Conservation (phyloP, 2,329 filamentous ascomycete genomes). For the Lasiodiplodia gonubiensis region DNA sequence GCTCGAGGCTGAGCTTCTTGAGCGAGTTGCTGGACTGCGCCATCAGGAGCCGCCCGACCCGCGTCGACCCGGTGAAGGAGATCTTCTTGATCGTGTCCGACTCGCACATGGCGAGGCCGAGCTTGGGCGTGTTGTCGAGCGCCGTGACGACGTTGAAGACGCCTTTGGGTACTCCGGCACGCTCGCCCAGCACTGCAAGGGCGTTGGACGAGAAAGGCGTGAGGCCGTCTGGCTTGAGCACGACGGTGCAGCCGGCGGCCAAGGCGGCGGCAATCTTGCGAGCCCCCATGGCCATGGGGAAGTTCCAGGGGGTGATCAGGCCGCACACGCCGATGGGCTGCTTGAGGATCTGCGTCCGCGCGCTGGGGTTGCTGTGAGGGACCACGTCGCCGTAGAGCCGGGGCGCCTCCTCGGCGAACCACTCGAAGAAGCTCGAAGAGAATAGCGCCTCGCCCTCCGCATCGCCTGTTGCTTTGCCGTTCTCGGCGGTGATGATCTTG, state of each 20-base stretch:
- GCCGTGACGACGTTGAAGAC: slow-evolving; percentile 48
- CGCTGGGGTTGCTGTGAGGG: slow-evolving; percentile 58
- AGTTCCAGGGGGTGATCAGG: slow-evolving; percentile 43
- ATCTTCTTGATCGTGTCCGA: slow-evolving; percentile 43
- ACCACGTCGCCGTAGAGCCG: slow-evolving; percentile 66
- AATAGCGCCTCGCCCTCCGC: slow-evolving; percentile 43
- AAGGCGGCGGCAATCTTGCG: slow-evolving; percentile 44
- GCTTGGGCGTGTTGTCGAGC: slow-evolving; percentile 32
- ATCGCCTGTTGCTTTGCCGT: slow-evolving; percentile 73
- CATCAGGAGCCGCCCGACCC: slow-evolving; percentile 47
- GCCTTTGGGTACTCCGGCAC: slow-evolving; percentile 49
- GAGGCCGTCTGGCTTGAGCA: slow-evolving; percentile 48
- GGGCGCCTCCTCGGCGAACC: slow-evolving; percentile 66
- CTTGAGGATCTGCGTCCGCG: slow-evolving; percentile 72
- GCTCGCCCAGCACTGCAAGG: slow-evolving; percentile 45
- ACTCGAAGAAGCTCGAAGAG: slow-evolving; percentile 58
- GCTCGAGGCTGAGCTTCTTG: slow-evolving; percentile 51
- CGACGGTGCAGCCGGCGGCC: slow-evolving; percentile 43
- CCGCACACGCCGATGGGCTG: slow-evolving; percentile 54
- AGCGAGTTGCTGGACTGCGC: slow-evolving; percentile 49
- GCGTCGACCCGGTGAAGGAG: slow-evolving; percentile 49
- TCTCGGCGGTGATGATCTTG: slow-evolving; percentile 81
- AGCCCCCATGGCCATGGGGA: background rate
- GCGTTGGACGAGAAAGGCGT: slow-evolving; percentile 48
- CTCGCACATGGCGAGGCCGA: slow-evolving; percentile 47